Base-by-base conservation (phyloP, 352 stramenopile genomes). In the Phytophthora vignae region DNA sequence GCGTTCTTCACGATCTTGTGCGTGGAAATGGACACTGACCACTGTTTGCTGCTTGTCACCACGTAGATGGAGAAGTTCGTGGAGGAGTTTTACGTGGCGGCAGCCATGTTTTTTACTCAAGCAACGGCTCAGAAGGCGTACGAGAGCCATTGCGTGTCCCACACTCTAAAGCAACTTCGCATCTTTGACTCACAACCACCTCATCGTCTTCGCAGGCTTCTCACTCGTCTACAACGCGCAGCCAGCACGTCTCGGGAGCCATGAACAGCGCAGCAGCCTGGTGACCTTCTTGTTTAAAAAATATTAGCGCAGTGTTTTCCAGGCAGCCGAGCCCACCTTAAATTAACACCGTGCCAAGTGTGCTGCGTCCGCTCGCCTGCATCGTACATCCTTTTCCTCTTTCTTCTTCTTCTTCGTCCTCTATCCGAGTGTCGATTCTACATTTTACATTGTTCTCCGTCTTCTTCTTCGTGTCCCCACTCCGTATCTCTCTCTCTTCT, bases 61-160 rank as follows among this genome's bases (percentile, higher is more conserved):
- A 17, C 55, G 25, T 25, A 92, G 83, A 81, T 92, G 64, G 61
- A 88, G 17, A 78, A 79, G 52, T 90, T 92, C 22, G 73, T 92
- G 6, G 61, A 83, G 31, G 83, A 92, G 17, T 90, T 92, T 54
- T 89, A 90, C 68, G 68, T 90, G 3, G 78, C 80, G 3, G 78
- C 85, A 0, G 81, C 85, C 4, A 79, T 64, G 31, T 90, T 90
- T 58, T 72, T 77, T 8, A 64, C 78, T 1, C 83, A 90, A 38
- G 64, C 66, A 0, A 54, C 69, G 8, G 60, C 78, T 0, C 85
- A 92, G 29, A 79, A 76, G 63, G 36, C 42, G 84, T 90, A 75
- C 56, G 11, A 3, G 2, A 38, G 11, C 8, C 31, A 1, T 38
- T 38, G 31, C 31, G 10, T 40, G 10, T 33, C 29, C 29, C 5